Base-by-base conservation (phyloP, 2,329 filamentous ascomycete species). In the Orbilia quercus region DNA sequence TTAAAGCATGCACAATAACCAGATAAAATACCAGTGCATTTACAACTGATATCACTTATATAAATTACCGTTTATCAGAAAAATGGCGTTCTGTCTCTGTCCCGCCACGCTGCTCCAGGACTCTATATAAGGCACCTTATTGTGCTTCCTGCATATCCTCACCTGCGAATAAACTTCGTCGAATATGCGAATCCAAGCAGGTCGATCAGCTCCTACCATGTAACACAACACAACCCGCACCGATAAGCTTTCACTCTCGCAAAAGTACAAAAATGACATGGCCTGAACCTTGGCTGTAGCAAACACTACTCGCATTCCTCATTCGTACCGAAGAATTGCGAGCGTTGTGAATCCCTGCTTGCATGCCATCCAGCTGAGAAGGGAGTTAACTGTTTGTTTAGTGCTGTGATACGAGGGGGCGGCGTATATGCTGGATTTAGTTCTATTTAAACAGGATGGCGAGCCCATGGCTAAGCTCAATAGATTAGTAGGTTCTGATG, bases 271-370 rank as follows among this genome's bases (percentile, higher is more conserved):
- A 50, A 45, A 22, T 22, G 40, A 50, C 53, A 23, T 45, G 34
- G 25, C 22, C 9, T 53, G 22, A 20, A 23, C 22, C 31, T 50
- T 31, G 42, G 18, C 50, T 50, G 14, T 47, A 40, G 9, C 36
- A 16, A 16, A 16, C 36, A 16, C n/a, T n/a, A 40, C 23, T 47
- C 55, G 42, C 63, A 66, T 66, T 66, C 63, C 63, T 66, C 20
- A 58, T 66, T 66, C 2, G 62, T 57, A 65, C 38, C 22, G 11
- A 18, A 12, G 22, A 55, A 54, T 66, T 57, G 40, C 44, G 63
- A 66, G 57, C 12, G 4, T 36, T n/a, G n/a, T n/a, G n/a, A n/a
- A n/a, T n/a, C n/a, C 6, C 34, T 59, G 20, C 23, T 16, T 38
- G n/a, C 36, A 14, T 40, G 36, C 18, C 53, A 44, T 18, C 22